A percentile compares a stretch with the other conserved stretches of the same genome.
phyloP scores from a whole-genome alignment of 2,329 filamentous ascomycete genomes.

The Trichophyton benhamiae region DNA sequence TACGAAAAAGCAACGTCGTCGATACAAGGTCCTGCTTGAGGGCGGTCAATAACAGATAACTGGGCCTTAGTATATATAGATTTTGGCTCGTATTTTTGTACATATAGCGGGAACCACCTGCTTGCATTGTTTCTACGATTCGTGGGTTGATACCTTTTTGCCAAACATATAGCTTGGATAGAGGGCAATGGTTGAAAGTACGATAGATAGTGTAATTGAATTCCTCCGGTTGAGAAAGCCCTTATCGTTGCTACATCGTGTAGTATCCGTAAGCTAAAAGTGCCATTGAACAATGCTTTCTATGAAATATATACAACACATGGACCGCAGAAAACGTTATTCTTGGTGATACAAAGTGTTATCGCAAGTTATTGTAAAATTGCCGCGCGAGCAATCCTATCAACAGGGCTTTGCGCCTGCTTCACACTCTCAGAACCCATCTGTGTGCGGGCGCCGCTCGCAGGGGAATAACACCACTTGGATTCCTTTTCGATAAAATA shows the following conservation, averaged over 20 bases:
- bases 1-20: slow-evolving; percentile 64
- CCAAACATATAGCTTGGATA: neutral
- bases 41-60: slow-evolving; percentile 11
- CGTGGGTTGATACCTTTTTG: neutral
- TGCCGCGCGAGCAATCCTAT: neutral
- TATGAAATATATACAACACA: slow-evolving; percentile 4
- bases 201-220: neutral
- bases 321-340: neutral
- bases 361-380: neutral
- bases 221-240: neutral
- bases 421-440: neutral
- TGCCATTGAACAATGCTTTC: neutral
- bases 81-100: neutral
- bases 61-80: neutral
- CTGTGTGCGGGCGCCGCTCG: neutral
- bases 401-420: neutral
- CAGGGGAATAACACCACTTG: neutral
- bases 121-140: neutral
- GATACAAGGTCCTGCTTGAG: slow-evolving; percentile 72
- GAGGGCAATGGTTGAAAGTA: neutral
- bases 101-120: neutral
- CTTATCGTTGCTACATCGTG: neutral
- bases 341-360: neutral
- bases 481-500: neutral
- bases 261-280: neutral